A percentile compares a stretch with the other conserved stretches of the same genome.
Evolutionary conservation across 2,329 filamentous ascomycete species (phyloP).

Genomic region (Trichoderma arundinaceum): DNA sequence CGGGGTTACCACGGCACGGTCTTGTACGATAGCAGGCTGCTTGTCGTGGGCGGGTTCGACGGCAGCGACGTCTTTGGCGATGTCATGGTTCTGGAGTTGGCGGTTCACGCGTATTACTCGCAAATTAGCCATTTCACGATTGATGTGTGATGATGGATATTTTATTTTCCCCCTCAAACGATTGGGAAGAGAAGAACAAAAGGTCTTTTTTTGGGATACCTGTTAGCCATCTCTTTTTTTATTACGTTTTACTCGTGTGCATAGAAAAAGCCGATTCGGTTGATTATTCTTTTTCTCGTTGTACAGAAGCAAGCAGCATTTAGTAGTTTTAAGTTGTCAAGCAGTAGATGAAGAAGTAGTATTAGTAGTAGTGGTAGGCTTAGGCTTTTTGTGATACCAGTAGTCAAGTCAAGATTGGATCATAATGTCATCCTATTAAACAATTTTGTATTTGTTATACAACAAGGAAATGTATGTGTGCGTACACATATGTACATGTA

Average conservation of each 20-base stretch:
- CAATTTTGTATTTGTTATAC: conserved; percentile 6
- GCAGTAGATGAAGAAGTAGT: not conserved
- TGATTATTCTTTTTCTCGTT: not conserved
- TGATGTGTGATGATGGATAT: conserved; percentile 56
- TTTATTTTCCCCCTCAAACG: not conserved
- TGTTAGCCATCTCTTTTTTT: conserved; percentile 3
- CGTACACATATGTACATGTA: not conserved
- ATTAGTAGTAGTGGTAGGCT: not conserved
- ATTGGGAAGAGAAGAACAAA: conserved; percentile 7
- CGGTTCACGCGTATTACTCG: conserved; percentile 73
- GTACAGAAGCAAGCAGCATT: conserved; percentile 8
- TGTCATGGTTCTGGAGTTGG: conserved; percentile 70
- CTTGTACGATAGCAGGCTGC: conserved; percentile 67
- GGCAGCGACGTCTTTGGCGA: conserved; percentile 71
- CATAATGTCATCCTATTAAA: conserved; percentile 6
- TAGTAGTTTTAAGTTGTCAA: not conserved
- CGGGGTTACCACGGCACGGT: conserved; percentile 71
- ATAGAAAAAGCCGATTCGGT: conserved; percentile 12
- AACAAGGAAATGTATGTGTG: not conserved
- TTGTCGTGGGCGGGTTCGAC: conserved; percentile 71
- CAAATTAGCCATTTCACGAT: conserved; percentile 76
- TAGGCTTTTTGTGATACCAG: not conserved
- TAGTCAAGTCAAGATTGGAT: not conserved
- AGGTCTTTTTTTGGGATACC: not conserved
- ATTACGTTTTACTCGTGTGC: not conserved